Base-by-base conservation (phyloP, 2,329 filamentous ascomycete genomes). In the Zymoseptoria ardabiliae region DNA sequence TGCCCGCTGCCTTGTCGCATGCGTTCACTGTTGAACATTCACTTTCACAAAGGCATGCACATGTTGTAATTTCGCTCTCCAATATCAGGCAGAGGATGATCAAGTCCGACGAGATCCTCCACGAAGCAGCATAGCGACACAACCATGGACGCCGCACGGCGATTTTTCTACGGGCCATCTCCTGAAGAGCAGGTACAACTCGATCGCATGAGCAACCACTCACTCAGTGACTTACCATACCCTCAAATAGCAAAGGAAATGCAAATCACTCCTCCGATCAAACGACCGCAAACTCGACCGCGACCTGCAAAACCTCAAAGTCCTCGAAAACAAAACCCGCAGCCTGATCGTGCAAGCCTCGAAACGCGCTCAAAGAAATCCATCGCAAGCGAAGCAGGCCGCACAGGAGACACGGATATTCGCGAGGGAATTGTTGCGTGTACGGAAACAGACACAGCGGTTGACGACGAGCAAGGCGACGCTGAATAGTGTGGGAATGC, bases 261-360 rank as follows among this genome's bases (percentile, higher is more conserved):
- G 93, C 77, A 96, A 97, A 75, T 80, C 85, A 62, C 84, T 97
- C 63, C 88, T 99, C 69, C 90, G 93, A 62, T 79, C 86, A 72
- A 97, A 97, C 76, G 88, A 91, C 63, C 91, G 94, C 71, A 93
- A 96, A 73, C 84, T 99, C 69, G 94, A 99, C 75, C 92, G 94
- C 72, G 92, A 97, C 76, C 93, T 99, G 72, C 77, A 82, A 57
- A 81, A 86, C 65, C 84, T 94, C 65, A 92, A 90, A 74, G 79
- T 84, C 58, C 86, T 90, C 66, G 93, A 99, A 74, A 77, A 77
- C 71, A 95, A 94, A 76, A 92, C 92, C 63, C 91, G 91, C 71
- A 87, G 84, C 73, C 85, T 90, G 66, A 97, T 97, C 74, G 74
- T 95, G 57, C 84, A 87, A 69, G 90, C 93, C 69, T 90, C 91